phyloP scores from a whole-genome alignment of 768 basidiomycete species.

The Clitopilus passeckerianus region DNA sequence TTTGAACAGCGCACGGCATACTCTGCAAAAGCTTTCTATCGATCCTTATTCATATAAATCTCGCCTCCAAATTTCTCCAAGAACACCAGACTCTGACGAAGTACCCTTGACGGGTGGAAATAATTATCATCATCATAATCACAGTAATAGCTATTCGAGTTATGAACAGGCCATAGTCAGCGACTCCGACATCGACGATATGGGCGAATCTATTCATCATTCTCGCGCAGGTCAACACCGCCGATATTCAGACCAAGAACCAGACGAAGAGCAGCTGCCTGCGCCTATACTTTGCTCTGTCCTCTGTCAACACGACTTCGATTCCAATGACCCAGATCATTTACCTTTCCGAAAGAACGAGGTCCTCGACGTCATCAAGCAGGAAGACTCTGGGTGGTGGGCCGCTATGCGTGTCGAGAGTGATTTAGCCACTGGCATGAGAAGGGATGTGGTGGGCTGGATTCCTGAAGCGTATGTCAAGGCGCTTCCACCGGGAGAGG shows the following conservation, averaged over 20 bases:
- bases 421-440: background rate
- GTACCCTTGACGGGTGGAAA: background rate
- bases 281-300: slow-evolving; percentile 36
- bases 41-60: background rate
- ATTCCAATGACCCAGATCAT: slow-evolving; percentile 54
- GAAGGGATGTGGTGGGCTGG: slow-evolving; percentile 55
- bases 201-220: background rate
- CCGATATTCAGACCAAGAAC: background rate
- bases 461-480: slow-evolving; percentile 70
- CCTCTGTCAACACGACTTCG: slow-evolving; percentile 66
- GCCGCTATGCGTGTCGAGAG: slow-evolving; percentile 59
- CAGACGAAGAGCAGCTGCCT: background rate
- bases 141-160: background rate
- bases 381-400: slow-evolving; percentile 79
- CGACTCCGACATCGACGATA: background rate
- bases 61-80: background rate
- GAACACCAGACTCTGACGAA: background rate
- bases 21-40: background rate
- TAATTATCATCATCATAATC: background rate
- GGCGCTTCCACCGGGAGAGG: slow-evolving; percentile 45
- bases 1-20: background rate
- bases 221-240: background rate
- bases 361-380: slow-evolving; percentile 61
- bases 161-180: background rate
- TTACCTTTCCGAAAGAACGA: slow-evolving; percentile 64